These are phyloP conservation scores for Vinca minor DNA, from an alignment of 257 asterid species.

Conservation along the genomic window DNA sequence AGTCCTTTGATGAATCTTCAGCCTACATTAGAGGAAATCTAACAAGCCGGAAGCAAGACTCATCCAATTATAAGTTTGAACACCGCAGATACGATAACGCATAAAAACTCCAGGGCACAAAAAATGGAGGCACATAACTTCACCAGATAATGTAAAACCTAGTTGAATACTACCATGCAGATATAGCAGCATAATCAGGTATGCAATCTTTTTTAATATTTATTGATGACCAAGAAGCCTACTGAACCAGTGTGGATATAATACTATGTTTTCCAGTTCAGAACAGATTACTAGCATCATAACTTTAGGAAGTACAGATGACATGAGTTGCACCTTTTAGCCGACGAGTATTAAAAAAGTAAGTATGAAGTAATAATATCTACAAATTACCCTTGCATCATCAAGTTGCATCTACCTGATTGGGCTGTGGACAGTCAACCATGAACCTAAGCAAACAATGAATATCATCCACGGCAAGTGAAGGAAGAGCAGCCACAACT, in stretches of 20 bases:
- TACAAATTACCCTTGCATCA: not conserved
- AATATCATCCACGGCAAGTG: conserved; percentile 67
- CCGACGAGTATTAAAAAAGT: not conserved
- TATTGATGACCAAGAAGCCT: not conserved
- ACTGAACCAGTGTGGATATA: not conserved
- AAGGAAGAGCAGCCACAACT: conserved; percentile 83
- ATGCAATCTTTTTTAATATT: too few relatives aligned
- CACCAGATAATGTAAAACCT: not conserved
- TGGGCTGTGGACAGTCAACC: conserved; percentile 94
- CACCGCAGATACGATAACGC: too few relatives aligned
- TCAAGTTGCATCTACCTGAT: conserved; percentile 55
- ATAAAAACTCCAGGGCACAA: not conserved
- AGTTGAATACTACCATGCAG: not conserved
- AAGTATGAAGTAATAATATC: not conserved
- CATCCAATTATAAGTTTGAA: not conserved
- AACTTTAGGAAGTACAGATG: not conserved
- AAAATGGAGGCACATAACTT: not conserved
- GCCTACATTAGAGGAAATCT: not conserved
- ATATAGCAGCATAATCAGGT: not conserved
- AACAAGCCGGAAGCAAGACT: not conserved
- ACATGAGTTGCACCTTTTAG: not conserved
- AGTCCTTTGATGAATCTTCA: not conserved
- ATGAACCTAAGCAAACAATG: conserved; percentile 92
- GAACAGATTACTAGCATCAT: not conserved
- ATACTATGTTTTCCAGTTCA: not conserved